These are phyloP conservation scores for Takashimella tepidaria DNA, from an alignment of 1,284 basidiomycete genomes.

Conservation along the genomic window DNA sequence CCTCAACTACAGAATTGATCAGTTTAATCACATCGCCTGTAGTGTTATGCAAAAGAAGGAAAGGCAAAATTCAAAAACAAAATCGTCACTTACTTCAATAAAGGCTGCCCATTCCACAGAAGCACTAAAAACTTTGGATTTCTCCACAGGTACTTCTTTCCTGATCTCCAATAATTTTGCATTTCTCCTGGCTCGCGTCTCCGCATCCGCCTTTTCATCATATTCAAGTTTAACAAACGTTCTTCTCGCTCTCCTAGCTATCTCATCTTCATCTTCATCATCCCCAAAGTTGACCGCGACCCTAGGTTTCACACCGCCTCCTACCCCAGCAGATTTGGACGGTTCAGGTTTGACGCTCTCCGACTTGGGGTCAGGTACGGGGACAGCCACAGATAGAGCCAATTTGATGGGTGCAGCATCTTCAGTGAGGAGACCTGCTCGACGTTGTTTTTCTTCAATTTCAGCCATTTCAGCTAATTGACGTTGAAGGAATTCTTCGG, in stretches of 20 bases:
- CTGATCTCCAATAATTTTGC: conserved; percentile 71
- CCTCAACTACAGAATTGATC: conserved; percentile 59
- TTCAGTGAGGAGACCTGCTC: conserved; percentile 79
- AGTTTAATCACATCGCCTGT: too few species aligned
- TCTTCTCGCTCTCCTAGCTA: conserved; percentile 64
- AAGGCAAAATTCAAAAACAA: neutral
- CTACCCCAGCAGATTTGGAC: conserved; percentile 44
- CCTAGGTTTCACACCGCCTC: conserved; percentile 32
- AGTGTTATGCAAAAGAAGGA: too few species aligned
- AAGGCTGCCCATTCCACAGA: conserved; percentile 82
- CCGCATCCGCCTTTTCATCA: conserved; percentile 39
- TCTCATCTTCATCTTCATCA: conserved; percentile 77
- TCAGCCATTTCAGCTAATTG: conserved; percentile 90
- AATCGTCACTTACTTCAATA: conserved; percentile 60
- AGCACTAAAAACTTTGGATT: conserved; percentile 66
- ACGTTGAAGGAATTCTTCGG: conserved; percentile 76
- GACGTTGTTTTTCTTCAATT: conserved; percentile 76
- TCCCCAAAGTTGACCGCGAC: conserved; percentile 56
- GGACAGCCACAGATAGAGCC: conserved; percentile 53
- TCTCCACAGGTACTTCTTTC: conserved; percentile 62
- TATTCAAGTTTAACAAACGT: conserved; percentile 82
- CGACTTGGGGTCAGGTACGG: conserved; percentile 14
- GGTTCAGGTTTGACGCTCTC: conserved; percentile 49
- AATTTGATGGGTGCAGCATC: conserved; percentile 81
- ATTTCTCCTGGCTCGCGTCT: conserved; percentile 58